phyloP scores from a whole-genome alignment of 768 basidiomycete species.

The button mushroom (Agaricus bisporus) region DNA sequence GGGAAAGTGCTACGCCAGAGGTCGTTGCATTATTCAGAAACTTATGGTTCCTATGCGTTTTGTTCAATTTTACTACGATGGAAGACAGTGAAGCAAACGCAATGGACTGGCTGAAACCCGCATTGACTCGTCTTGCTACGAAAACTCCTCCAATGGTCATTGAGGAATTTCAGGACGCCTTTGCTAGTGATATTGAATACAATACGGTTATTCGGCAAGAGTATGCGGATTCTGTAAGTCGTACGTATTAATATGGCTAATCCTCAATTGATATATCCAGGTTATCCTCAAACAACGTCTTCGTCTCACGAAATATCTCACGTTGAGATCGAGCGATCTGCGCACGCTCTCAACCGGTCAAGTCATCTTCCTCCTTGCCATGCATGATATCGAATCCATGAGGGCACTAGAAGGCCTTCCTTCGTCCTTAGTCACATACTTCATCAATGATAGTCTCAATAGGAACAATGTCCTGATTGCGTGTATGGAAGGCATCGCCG shows the following conservation, averaged over 20 bases:
- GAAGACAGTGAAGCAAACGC: constrained; percentile 51
- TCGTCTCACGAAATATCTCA: constrained; percentile 58
- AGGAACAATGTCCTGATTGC: constrained; percentile 54
- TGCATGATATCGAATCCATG: constrained; percentile 86
- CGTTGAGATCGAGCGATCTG: constrained; percentile 61
- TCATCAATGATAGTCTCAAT: constrained; percentile 83
- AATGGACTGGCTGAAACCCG: constrained; percentile 75
- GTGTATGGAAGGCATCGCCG: constrained; percentile 83
- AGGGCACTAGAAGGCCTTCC: constrained; percentile 75
- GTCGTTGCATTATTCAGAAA: constrained; percentile 80
- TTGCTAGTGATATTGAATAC: constrained; percentile 87
- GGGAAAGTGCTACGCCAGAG: constrained; percentile 46
- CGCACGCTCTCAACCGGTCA: constrained; percentile 76
- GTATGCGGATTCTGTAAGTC: constrained; percentile 65
- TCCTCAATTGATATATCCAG: constrained; percentile 31
- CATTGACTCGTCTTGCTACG: constrained; percentile 70
- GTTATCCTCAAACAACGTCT: constrained; percentile 64
- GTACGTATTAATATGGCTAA: not conserved
- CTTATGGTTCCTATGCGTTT: constrained; percentile 88
- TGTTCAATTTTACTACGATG: constrained; percentile 71
- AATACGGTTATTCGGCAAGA: constrained; percentile 87
- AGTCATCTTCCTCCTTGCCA: constrained; percentile 75
- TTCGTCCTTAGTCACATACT: constrained; percentile 81
- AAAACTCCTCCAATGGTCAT: constrained; percentile 84
- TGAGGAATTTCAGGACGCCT: constrained; percentile 76